phyloP scores from a whole-genome alignment of 2,329 filamentous ascomycete species.

The Plectosphaerella plurivora region DNA sequence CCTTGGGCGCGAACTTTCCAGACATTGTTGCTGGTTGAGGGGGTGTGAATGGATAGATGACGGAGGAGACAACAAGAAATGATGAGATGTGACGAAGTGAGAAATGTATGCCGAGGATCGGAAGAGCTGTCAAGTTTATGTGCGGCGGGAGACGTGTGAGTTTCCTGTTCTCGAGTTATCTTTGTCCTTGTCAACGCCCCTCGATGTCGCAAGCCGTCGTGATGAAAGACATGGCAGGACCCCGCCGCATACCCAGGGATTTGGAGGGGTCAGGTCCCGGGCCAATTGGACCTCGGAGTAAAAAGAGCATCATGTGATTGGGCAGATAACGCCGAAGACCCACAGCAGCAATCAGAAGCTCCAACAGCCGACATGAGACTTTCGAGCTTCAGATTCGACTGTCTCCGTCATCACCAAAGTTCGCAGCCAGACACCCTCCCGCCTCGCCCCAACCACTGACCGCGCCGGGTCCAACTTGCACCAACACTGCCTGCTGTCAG shows the following conservation, averaged over 20 bases:
- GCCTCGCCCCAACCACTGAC: too few species aligned
- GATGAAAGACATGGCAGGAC: background rate
- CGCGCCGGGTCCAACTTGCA: too few species aligned
- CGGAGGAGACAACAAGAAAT: background rate
- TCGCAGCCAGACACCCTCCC: too few species aligned
- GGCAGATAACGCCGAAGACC: background rate
- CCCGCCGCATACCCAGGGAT: background rate
- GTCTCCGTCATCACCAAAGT: too few species aligned
- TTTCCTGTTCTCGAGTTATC: too few species aligned
- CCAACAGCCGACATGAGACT: background rate
- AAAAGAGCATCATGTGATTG: background rate
- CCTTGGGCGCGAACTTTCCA: conserved; percentile 74
- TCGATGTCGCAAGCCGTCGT: too few species aligned
- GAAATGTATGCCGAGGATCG: too few species aligned
- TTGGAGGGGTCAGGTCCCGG: background rate
- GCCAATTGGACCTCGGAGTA: background rate
- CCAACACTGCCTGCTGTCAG: too few species aligned
- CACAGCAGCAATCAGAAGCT: background rate
- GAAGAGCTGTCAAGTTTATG: too few species aligned
- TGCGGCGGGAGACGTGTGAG: too few species aligned
- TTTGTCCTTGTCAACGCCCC: too few species aligned
- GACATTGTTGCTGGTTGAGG: conserved; percentile 38
- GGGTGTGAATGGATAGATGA: background rate
- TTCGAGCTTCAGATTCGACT: background rate
- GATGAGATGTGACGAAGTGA: background rate